Conservation (phyloP, 2,329 filamentous ascomycete species). For the Xylariaceae sp. region DNA sequence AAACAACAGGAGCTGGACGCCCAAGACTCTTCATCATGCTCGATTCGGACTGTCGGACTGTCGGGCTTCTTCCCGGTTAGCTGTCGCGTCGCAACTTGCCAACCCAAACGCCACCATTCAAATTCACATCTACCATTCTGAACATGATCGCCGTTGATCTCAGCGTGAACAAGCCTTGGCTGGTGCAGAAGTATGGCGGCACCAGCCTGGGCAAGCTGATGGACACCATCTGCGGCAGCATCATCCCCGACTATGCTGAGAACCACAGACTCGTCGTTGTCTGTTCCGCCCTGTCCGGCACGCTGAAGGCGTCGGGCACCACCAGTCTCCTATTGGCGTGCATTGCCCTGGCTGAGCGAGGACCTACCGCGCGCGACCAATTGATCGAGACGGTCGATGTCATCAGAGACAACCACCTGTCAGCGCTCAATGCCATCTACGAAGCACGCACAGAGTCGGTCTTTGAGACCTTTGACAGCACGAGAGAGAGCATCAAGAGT, state of each 20-base stretch:
- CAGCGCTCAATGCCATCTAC: conserved; percentile 30
- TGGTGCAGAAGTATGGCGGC: conserved; percentile 58
- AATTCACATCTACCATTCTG: too few relatives aligned
- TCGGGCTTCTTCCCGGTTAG: too few relatives aligned
- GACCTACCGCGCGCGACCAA: conserved; percentile 24
- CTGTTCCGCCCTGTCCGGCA: conserved; percentile 51
- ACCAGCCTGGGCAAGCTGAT: conserved; percentile 55
- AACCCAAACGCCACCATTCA: too few relatives aligned
- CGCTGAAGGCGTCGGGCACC: conserved; percentile 50
- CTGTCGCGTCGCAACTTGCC: too few relatives aligned
- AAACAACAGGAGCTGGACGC: too few relatives aligned
- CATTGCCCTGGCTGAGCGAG: conserved; percentile 24
- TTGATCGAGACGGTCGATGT: conserved; percentile 46
- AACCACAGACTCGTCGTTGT: conserved; percentile 48
- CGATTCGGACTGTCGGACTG: too few relatives aligned
- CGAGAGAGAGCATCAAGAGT: conserved; percentile 38
- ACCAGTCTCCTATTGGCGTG: conserved; percentile 42
- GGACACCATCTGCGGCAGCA: conserved; percentile 40
- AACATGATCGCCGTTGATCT: conserved; percentile 18
- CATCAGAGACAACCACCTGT: conserved; percentile 47
- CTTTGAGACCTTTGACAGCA: conserved; percentile 35
- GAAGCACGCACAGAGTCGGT: conserved; percentile 9
- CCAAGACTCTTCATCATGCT: too few relatives aligned
- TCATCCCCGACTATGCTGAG: conserved; percentile 32
- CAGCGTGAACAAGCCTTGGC: conserved; percentile 38